Evolutionary conservation across 768 basidiomycete species (phyloP).

Genomic region (Amanita rimosa): DNA sequence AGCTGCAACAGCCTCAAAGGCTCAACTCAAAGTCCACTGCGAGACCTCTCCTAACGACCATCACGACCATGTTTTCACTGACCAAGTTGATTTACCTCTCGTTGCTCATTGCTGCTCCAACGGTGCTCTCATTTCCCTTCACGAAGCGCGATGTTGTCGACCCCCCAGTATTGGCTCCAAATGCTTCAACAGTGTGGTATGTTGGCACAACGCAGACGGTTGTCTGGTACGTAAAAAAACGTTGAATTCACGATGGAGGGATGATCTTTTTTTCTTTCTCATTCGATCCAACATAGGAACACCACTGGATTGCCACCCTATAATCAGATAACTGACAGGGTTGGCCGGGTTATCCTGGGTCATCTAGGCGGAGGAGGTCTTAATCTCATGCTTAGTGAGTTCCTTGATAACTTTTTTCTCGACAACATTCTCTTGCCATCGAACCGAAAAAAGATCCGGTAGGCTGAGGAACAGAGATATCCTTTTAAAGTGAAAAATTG

Average conservation of each 20-base stretch:
- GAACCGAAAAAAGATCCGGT: neutral
- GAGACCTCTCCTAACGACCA: slow-evolving; percentile 8
- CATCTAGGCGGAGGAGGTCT: slow-evolving; percentile 31
- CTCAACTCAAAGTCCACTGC: slow-evolving; percentile 9
- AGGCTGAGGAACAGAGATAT: too few species aligned
- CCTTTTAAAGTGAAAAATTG: neutral
- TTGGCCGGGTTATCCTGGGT: slow-evolving; percentile 42
- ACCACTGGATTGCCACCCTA: slow-evolving; percentile 33
- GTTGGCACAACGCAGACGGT: slow-evolving; percentile 35
- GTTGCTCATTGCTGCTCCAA: slow-evolving; percentile 16
- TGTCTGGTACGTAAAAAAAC: slow-evolving; percentile 34
- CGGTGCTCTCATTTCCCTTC: slow-evolving; percentile 23
- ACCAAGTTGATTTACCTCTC: slow-evolving; percentile 19
- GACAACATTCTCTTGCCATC: neutral
- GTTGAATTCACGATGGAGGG: slow-evolving; percentile 8
- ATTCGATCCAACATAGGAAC: slow-evolving; percentile 26
- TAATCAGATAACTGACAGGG: slow-evolving; percentile 33
- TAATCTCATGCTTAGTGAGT: slow-evolving; percentile 43
- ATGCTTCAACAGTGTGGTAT: slow-evolving; percentile 34
- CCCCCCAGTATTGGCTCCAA: slow-evolving; percentile 40
- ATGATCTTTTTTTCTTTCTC: slow-evolving; percentile 3
- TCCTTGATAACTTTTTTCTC: neutral
- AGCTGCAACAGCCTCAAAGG: too few species aligned
- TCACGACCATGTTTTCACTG: slow-evolving; percentile 17
- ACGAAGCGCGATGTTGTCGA: slow-evolving; percentile 32